phyloP scores from a whole-genome alignment of 805 yeast genomes.

The Ogataea nonfermentans region DNA sequence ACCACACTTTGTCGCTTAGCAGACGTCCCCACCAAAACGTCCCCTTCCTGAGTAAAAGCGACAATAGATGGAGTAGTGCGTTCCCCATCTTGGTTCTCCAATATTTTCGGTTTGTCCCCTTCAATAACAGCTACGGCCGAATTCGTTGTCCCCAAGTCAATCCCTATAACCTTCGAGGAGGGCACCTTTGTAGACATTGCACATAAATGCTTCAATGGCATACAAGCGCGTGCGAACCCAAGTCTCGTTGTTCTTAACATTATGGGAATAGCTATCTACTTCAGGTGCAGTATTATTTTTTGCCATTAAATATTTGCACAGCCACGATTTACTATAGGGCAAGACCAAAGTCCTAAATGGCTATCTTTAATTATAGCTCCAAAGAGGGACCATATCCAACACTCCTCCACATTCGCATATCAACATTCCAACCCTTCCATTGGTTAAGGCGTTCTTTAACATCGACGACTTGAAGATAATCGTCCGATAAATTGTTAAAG shows the following conservation, averaged over 20 bases:
- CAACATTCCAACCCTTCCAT: conserved; percentile 86
- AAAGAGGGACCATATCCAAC: conserved; percentile 63
- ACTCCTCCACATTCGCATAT: conserved; percentile 80
- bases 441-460: conserved; percentile 57
- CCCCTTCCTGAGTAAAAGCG: conserved; percentile 85
- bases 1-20: conserved; percentile 97
- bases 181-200: neutral
- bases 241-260: too few relatives aligned
- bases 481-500: conserved; percentile 27
- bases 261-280: too few relatives aligned
- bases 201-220: neutral
- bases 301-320: neutral
- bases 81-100: conserved; percentile 76
- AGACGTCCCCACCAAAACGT: conserved; percentile 88
- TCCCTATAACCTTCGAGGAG: conserved; percentile 64
- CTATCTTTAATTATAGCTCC: conserved; percentile 36
- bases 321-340: neutral
- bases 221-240: too few relatives aligned
- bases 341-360: neutral
- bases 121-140: conserved; percentile 87
- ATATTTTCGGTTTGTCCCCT: conserved; percentile 70
- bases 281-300: too few relatives aligned
- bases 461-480: conserved; percentile 50
- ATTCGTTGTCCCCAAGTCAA: conserved; percentile 86
- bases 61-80: conserved; percentile 92